phyloP scores from a whole-genome alignment of 163 green algal species.

The Chlamydomonas reinhardtii region DNA sequence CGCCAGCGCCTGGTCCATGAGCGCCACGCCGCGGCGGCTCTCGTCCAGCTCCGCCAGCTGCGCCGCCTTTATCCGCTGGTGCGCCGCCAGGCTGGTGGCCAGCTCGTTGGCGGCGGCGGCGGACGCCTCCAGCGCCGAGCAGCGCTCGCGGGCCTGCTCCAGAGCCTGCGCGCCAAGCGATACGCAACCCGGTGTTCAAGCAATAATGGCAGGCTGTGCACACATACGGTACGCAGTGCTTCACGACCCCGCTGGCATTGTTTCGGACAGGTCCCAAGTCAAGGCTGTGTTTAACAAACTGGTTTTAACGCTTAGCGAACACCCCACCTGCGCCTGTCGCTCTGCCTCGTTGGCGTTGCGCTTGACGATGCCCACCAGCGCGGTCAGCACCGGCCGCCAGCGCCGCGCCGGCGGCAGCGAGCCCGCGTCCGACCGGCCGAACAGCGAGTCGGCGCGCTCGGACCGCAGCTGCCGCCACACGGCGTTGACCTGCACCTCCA shows the following conservation, averaged over 20 bases:
- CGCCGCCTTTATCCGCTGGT: conserved; percentile 46
- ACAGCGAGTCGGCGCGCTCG: conserved; percentile 50
- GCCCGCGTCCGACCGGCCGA: conserved; percentile 18
- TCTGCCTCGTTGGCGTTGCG: conserved; percentile 36
- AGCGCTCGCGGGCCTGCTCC: conserved; percentile 35
- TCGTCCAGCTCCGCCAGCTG: conserved; percentile 50
- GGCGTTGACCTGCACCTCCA: conserved; percentile 49
- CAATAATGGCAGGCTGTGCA: too few species aligned
- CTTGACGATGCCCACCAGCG: conserved; percentile 42
- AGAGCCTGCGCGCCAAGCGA: conserved; percentile 27
- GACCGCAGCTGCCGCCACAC: conserved; percentile 46
- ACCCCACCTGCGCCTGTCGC: conserved; percentile 33
- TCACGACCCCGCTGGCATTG: too few species aligned
- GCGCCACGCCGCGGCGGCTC: conserved; percentile 26
- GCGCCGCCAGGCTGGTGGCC: conserved; percentile 41
- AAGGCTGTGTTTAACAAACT: too few species aligned
- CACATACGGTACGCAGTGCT: too few species aligned
- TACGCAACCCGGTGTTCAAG: too few species aligned
- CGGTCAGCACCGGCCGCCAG: conserved; percentile 45
- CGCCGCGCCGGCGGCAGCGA: conserved; percentile 22
- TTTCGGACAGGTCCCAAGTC: too few species aligned
- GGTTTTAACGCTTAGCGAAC: background rate
- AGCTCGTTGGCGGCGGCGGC: conserved; percentile 21
- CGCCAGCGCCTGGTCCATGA: conserved; percentile 49
- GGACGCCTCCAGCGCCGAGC: background rate